Base-by-base conservation (phyloP, 1,284 basidiomycete species). In the Inonotus obliquus region DNA sequence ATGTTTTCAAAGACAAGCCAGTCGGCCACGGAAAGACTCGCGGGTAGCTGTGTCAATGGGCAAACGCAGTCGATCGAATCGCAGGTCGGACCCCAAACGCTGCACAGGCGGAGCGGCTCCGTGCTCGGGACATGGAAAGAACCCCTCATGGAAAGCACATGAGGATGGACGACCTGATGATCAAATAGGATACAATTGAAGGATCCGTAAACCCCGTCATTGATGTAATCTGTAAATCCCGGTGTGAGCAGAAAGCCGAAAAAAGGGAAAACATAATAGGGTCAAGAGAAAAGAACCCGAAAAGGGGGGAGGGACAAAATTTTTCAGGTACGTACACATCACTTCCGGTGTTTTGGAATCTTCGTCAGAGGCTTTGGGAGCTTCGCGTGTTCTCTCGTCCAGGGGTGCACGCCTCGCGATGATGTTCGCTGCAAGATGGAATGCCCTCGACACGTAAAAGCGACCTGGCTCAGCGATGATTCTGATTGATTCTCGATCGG, bases 101-200 rank as follows among this genome's bases (percentile, higher is more conserved):
- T 86, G 73, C 82, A 79, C 37, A 76, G 63, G 60, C 76, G 74
- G 70, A 75, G 71, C 35, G 76, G 74, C 69, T 81, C 80, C 57
- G 77, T 74, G 29, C 76, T 71, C 17, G 81, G 72, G 60, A 85
- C 66, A 66, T 83, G 80, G 71, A 84, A 82, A 4, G 81, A 83
- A 23, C 78, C 78, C 44, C 77, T 74, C 73, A 84, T 71, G 66
- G 81, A 81, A 57, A 96, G 80, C 29, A 94, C 91, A 73, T 92
- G 87, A 45, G 94, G 94, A 69, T 89, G 83, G 19, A 92, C 89
- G 63, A 87, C 83, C 72, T 94, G 92, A 76, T 96, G 94, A 76
- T 96, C 94, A 74, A 96, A 96, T 71, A 96, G 80, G 75, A 94
- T 92, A 75, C 93, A 95, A 83, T 99, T 98, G 84, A 99, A 98